Evolutionary conservation across 2,329 filamentous ascomycete species (phyloP).

Genomic region (Thelonectria discophora): DNA sequence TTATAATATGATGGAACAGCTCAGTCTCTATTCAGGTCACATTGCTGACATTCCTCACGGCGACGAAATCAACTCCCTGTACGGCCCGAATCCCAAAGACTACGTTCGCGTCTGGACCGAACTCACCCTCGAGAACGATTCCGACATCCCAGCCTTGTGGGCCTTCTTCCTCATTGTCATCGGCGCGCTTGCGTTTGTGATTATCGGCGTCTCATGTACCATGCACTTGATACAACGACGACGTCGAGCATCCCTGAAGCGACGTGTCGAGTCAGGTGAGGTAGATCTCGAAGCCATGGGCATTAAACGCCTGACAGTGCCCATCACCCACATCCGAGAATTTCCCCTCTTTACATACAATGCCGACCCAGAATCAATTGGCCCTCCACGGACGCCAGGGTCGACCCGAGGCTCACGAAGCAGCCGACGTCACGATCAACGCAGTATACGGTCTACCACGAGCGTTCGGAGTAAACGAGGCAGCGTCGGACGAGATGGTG

Average conservation of each 20-base stretch:
- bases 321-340: constrained; percentile 72
- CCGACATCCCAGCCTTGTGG: constrained; percentile 78
- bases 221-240: constrained; percentile 83
- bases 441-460: constrained; percentile 41
- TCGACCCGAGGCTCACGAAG: constrained; percentile 45
- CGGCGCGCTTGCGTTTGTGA: constrained; percentile 73
- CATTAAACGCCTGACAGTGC: constrained; percentile 83
- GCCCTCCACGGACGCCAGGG: constrained; percentile 49
- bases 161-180: constrained; percentile 77
- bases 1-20: constrained; percentile 71
- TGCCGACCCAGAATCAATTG: constrained; percentile 57
- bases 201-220: constrained; percentile 70
- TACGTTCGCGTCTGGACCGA: constrained; percentile 69
- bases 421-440: constrained; percentile 44
- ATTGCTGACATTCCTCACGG: constrained; percentile 69
- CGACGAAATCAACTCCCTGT: constrained; percentile 62
- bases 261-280: constrained; percentile 78
- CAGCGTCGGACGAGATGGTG: constrained; percentile 46
- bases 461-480: constrained; percentile 51
- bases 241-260: constrained; percentile 72
- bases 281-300: constrained; percentile 87
- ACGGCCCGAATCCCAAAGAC: constrained; percentile 64
- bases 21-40: constrained; percentile 81
- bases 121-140: constrained; percentile 57
- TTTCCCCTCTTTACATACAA: constrained; percentile 84